Conservation (phyloP, 2,329 filamentous ascomycete species). For the Massarina eburnea region DNA sequence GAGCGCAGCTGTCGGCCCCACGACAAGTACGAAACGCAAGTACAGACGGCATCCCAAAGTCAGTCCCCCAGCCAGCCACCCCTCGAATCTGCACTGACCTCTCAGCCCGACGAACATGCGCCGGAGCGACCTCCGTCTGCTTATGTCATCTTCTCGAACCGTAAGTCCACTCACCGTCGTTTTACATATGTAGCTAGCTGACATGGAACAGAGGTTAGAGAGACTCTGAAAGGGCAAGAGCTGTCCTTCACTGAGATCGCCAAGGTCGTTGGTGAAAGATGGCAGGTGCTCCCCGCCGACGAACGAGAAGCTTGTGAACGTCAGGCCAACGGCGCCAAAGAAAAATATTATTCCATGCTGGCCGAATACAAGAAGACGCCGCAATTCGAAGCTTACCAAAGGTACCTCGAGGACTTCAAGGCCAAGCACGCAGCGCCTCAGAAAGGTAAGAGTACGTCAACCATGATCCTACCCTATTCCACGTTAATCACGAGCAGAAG, state of each 20-base stretch:
- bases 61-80: conserved; percentile 17
- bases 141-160: conserved; percentile 84
- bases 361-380: conserved; percentile 76
- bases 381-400: conserved; percentile 67
- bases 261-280: conserved; percentile 78
- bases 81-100: conserved; percentile 14
- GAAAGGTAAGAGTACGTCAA: conserved; percentile 31
- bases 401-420: conserved; percentile 78
- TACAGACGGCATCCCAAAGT: conserved; percentile 79
- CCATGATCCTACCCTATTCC: background rate
- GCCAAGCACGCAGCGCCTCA: conserved; percentile 59
- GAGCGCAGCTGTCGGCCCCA: conserved; percentile 39
- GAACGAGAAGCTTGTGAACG: conserved; percentile 74
- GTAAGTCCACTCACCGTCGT: conserved; percentile 51
- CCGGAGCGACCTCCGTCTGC: conserved; percentile 79
- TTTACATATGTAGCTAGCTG: conserved; percentile 11
- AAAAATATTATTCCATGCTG: conserved; percentile 73
- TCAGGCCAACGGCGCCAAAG: conserved; percentile 72
- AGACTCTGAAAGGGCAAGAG: conserved; percentile 73
- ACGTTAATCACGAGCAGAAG: conserved; percentile 36
- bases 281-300: conserved; percentile 68
- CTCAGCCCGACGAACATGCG: conserved; percentile 73
- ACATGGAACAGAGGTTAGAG: conserved; percentile 65
- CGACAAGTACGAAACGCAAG: conserved; percentile 63
- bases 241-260: conserved; percentile 82